phyloP scores from a whole-genome alignment of 208 protist genomes.

The Trypanosoma avium region DNA sequence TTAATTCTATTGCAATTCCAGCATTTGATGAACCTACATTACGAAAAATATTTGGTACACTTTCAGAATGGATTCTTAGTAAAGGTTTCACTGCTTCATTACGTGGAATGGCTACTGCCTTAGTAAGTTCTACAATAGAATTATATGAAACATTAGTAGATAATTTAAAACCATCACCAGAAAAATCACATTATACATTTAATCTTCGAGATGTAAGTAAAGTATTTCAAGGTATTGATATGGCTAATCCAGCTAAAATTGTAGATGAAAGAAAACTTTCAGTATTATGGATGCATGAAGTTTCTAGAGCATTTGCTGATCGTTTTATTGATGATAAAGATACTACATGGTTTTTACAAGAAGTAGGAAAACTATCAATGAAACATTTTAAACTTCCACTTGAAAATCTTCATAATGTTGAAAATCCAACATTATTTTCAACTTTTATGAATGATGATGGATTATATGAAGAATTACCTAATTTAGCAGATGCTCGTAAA shows the following conservation, averaged over 20 bases:
- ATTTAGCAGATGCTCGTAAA: conserved; percentile 67
- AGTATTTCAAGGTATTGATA: conserved; percentile 93
- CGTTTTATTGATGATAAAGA: conserved; percentile 93
- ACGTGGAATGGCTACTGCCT: conserved; percentile 37
- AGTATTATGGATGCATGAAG: conserved; percentile 95
- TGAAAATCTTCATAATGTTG: conserved; percentile 19
- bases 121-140: conserved; percentile 92
- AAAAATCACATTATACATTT: conserved; percentile 98
- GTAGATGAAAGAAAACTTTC: conserved; percentile 65
- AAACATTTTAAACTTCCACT: conserved; percentile 78
- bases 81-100: conserved; percentile 63
- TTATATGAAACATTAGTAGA: conserved; percentile 92
- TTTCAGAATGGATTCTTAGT: conserved; percentile 92
- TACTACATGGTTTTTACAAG: conserved; percentile 83
- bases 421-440: conserved; percentile 70
- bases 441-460: conserved; percentile 84
- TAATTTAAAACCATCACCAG: conserved; percentile 95
- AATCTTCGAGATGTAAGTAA: conserved; percentile 97
- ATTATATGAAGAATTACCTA: conserved; percentile 87
- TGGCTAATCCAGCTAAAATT: conserved; percentile 71
- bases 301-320: conserved; percentile 94
- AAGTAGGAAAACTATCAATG: conserved; percentile 74
- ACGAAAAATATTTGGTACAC: conserved; percentile 90
- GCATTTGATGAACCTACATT: conserved; percentile 91
- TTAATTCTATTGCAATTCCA: conserved; percentile 91